Base-by-base conservation (phyloP, 2,329 filamentous ascomycete species). In the Coniochaeta sp. region DNA sequence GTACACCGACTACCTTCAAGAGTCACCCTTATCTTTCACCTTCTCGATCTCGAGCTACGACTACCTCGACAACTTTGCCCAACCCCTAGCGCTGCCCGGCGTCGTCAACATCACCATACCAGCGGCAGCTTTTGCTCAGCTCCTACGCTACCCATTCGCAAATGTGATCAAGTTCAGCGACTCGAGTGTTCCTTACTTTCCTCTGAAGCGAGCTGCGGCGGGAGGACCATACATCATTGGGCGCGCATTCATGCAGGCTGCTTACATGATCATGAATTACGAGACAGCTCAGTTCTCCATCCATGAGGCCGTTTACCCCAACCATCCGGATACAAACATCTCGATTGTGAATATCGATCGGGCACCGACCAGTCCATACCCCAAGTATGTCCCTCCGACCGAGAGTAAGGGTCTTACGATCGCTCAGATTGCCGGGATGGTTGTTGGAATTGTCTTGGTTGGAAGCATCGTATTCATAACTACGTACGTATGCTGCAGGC, bases 171-270 rank as follows among this genome's bases (percentile, higher is more conserved):
- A 71, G 55, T 81, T 77, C 60, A 76, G 74, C 36, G 74, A 78
- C 7, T 72, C 76, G 9, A 74, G 74, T 38, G 69, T 81, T 11
- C 81, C 79, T 12, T 91, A 90, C 68, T 90, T 91, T 62, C 87
- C 88, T 3, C 76, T 91, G 58, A 80, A 83, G 65, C 81, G 81
- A 61, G 76, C 82, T 12, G 68, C 66, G 65, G 8, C 61, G 57
- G 28, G 61, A 78, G 22, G 77, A 81, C 60, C 77, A 64, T 81
- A 84, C 69, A 81, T 87, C 14, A 79, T 91, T 38, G 89, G 89
- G 8, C 80, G 87, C 36, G 81, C 83, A 0, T 90, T 91, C 64
- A 73, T 91, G 59, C 89, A 91, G 68, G 88, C 91, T 71, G 81
- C 87, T 1, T 86, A 86, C 62, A 70, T 86, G 6, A 77, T 83